Base-by-base conservation (phyloP, 257 asterid species). In the Gynochthodes officinalis region DNA sequence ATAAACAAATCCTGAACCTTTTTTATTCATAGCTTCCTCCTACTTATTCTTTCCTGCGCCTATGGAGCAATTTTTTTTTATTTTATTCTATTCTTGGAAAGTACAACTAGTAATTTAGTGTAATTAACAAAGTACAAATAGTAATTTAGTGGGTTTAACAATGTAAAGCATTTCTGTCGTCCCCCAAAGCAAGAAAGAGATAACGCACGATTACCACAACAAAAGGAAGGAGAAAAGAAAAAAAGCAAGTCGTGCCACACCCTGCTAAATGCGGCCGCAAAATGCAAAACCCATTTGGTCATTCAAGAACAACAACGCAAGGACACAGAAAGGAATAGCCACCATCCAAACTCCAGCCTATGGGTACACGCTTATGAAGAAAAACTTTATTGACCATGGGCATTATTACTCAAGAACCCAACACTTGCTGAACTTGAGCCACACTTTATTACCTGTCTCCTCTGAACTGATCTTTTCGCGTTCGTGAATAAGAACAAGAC, bases 51-150 rank as follows among this genome's bases (percentile, higher is more conserved):
- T 52, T 52, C 49, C 32, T 42, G 0, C 3, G 30, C 37, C 46
- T 13, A 49, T 33, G 30, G 13, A 11, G 63, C 30, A 13, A 59
- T 42, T 42, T 2, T 42, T 42, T 42, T 42, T 42, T 10, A 6
- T n/a, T n/a, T n/a, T n/a, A n/a, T n/a, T n/a, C n/a, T 7, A 55
- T 42, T 65, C 42, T 69, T 72, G n/a, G 48, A 60, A 44, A 59
- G 48, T 23, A 60, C 44, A 21, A 50, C 37, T 59, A 6, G 61
- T 23, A 64, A 13, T 46, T 32, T 9, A 32, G 37, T 16, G 18
- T 21, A 53, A n/a, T 30, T 37, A 21, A 44, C 58, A 52, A 67
- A 59, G 48, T 23, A 60, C 44, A 21, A 50, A 25, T 59, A 6
- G 61, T 23, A 64, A 13, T 46, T 32, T 9, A 32, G 37, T 16